phyloP scores from a whole-genome alignment of 768 basidiomycete species.

The Naganishia vishniacii region DNA sequence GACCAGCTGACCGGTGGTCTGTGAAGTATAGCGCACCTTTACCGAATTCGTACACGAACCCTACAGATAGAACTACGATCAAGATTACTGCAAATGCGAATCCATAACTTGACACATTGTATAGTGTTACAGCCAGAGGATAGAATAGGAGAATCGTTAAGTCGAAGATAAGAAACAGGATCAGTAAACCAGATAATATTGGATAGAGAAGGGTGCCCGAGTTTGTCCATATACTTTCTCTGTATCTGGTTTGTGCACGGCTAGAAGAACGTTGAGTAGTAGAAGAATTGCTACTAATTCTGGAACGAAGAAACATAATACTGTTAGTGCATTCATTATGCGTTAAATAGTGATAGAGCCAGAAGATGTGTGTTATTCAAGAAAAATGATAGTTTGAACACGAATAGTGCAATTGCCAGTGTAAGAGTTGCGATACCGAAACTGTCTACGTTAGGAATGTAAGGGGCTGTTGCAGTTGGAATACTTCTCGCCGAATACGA shows the following conservation, averaged over 20 bases:
- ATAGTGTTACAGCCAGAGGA: slow-evolving; percentile 29
- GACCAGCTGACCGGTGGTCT: slow-evolving; percentile 19
- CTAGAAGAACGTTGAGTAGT: slow-evolving; percentile 8
- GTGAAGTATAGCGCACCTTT: slow-evolving; percentile 29
- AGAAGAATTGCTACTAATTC: slow-evolving; percentile 3
- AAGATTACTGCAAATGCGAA: slow-evolving; percentile 31
- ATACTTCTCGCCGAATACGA: slow-evolving; percentile 17
- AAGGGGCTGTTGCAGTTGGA: not conserved
- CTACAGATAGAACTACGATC: slow-evolving; percentile 28
- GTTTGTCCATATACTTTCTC: slow-evolving; percentile 29
- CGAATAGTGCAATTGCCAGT: slow-evolving; percentile 5
- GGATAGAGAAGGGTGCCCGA: slow-evolving; percentile 31
- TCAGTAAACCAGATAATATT: slow-evolving; percentile 31
- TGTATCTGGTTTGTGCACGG: slow-evolving; percentile 14
- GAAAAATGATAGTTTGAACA: slow-evolving; percentile 10
- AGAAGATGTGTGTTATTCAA: slow-evolving; percentile 17
- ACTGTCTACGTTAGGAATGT: slow-evolving; percentile 3
- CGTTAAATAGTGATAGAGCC: slow-evolving; percentile 17
- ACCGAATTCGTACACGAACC: slow-evolving; percentile 26
- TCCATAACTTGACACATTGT: slow-evolving; percentile 29
- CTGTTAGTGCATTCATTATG: slow-evolving; percentile 9
- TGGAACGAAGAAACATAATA: slow-evolving; percentile 7
- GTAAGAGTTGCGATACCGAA: slow-evolving; percentile 2
- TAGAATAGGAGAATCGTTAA: slow-evolving; percentile 32
- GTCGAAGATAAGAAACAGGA: slow-evolving; percentile 30